Conservation (phyloP, 805 yeast genomes). For the Wickerhamomyces hampshirensis region DNA sequence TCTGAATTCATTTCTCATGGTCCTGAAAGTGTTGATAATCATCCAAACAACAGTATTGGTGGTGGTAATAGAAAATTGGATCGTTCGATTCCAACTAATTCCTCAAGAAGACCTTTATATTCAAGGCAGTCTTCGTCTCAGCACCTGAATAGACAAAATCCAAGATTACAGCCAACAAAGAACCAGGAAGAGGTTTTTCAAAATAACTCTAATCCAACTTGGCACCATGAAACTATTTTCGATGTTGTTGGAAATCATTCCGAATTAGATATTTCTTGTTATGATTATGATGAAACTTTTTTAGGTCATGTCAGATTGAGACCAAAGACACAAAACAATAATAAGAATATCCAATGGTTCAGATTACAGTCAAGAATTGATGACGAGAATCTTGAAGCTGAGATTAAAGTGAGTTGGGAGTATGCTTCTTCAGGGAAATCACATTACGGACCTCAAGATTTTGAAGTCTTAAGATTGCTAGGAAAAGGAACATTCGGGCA, state of each 20-base stretch:
- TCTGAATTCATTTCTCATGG: slow-evolving; percentile 86
- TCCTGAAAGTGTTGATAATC: slow-evolving; percentile 41
- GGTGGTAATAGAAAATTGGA: slow-evolving; percentile 9
- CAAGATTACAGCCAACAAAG: slow-evolving; percentile 8
- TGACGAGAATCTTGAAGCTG: slow-evolving; percentile 76
- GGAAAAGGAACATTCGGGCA: slow-evolving; percentile 99
- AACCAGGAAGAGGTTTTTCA: slow-evolving; percentile 16
- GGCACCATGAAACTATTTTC: slow-evolving; percentile 91
- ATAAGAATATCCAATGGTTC: slow-evolving; percentile 60
- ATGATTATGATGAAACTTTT: slow-evolving; percentile 85
- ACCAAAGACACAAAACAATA: slow-evolving; percentile 44
- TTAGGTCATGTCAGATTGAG: slow-evolving; percentile 77
- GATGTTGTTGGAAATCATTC: slow-evolving; percentile 85
- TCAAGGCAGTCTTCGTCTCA: slow-evolving; percentile 43
- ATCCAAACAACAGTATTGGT: slow-evolving; percentile 27
- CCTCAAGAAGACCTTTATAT: slow-evolving; percentile 34
- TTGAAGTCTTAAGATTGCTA: slow-evolving; percentile 81
- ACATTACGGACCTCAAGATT: slow-evolving; percentile 90
- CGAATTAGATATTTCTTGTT: slow-evolving; percentile 84
- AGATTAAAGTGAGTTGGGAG: slow-evolving; percentile 68
- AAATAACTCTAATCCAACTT: slow-evolving; percentile 59
- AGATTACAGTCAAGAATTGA: slow-evolving; percentile 65
- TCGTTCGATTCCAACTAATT: slow-evolving; percentile 19
- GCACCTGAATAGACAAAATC: slow-evolving; percentile 27
- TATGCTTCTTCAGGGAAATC: slow-evolving; percentile 65